Evolutionary conservation across 768 basidiomycete genomes (phyloP), one percentile per base, ranked within the genome.

Genomic region (Hericium coralloides): DNA sequence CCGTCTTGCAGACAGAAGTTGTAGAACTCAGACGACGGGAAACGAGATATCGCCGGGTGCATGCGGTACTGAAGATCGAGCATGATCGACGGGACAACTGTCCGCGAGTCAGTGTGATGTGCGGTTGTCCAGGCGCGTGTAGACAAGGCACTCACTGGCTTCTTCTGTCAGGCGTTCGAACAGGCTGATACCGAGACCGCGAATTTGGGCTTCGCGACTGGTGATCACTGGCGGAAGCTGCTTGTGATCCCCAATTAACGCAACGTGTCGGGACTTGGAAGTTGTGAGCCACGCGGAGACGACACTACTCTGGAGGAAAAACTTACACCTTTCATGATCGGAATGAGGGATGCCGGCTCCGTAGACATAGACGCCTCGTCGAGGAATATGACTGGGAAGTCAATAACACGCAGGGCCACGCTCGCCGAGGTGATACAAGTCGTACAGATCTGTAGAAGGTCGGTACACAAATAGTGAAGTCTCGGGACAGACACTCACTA

Each of bases 341-440:
- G 92, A 63, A 98, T 87, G 55, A 95, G 73, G 18, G 92, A 89
- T 22, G 92, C 86, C 12, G 94, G 92, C 70, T 98, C 94, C 2
- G 93, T 95, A 36, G 90, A 92, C 92, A 97, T 95, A 8, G 90
- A 92, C 1, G 95, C 95, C 70, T 98, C 94, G 66, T 98, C 95
- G 14, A 97, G 71, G 64, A 95, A 94, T 2, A 97, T 93, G 36
- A 95, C 81, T 2, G 94, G 94, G 65, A 97, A 95, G 67, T 97
- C 95, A 17, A 83, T 76, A 7, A 85, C 79, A 58, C 82, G 81
- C 55, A 94, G 70, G 0, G 81, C 76, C 18, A 71, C 68, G 20
- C 81, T 83, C 10, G 84, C 89, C 14, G 91, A 81, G 0, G 89
- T 85, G 52, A 95, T 81, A 67, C 90, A 93, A 3, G 92, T 95